Base-by-base conservation (phyloP, 768 basidiomycete species). In the Coprinellus aureogranulatus region DNA sequence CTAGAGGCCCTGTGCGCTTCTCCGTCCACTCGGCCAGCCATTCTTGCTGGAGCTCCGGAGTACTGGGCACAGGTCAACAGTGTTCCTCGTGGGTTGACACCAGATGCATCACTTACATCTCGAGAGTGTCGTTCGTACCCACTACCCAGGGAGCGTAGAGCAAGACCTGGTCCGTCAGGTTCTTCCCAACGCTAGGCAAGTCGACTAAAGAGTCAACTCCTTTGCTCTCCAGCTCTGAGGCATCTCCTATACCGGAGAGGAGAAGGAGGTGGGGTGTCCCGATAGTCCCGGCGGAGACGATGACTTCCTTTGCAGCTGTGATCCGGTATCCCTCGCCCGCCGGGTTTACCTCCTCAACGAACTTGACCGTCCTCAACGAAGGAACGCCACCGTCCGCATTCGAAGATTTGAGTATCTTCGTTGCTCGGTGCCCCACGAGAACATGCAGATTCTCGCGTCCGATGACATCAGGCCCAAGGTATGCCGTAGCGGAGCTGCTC, bases 241-340 rank as follows among this genome's bases (percentile, higher is more conserved):
- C 28, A 28, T 61, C 39, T 4, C 65, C 64, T 18, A 69, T 64
- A 14, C 68, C 68, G 12, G 68, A 68, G 4, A 65, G 61, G 25
- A 61, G 51, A 10, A 67, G 59, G 23, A 69, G 58, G 22, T 67
- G 67, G 0, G 64, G 56, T 18, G 67, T 61, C 23, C 65, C 64
- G 18, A 65, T 56, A 2, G 60, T 51, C 0, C 68, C 67, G 4
- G 63, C 67, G 2, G 59, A 63, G 18, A 85, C 60, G 12, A 85
- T 70, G 39, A 85, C 72, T 62, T 85, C 83, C 58, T 77, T 79
- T 57, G 63, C 62, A 0, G 81, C 83, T 9, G 59, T 72, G 1
- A 71, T 77, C 2, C 67, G 68, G 57, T 49, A 54, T 2, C 23
- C 23, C 22, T 48, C 22, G 27, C 25, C 46, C 10, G 23, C 25